These are phyloP conservation scores for Letharia columbiana DNA, from an alignment of 495 filamentous ascomycete species.

Conservation along the genomic window DNA sequence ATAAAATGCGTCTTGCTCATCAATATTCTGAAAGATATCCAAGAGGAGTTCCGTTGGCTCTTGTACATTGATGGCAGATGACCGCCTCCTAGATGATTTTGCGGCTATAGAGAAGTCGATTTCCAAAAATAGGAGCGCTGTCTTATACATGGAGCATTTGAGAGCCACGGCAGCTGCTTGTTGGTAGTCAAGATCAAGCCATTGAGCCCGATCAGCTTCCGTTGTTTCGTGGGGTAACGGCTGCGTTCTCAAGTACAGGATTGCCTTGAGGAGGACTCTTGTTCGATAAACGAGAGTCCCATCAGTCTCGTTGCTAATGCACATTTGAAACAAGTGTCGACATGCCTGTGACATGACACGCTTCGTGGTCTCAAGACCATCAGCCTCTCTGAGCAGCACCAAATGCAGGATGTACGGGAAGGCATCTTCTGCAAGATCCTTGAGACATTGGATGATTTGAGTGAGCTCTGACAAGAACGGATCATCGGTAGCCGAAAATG, in stretches of 20 bases:
- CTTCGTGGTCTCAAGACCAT: constrained; percentile 16
- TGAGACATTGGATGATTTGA: constrained; percentile 51
- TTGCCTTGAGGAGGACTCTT: constrained; percentile 60
- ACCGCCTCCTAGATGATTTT: constrained; percentile 57
- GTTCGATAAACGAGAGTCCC: constrained; percentile 40
- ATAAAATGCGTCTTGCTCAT: constrained; percentile 94
- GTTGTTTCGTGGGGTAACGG: constrained; percentile 64
- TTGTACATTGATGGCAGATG: constrained; percentile 50
- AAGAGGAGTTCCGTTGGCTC: constrained; percentile 61
- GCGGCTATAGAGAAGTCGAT: constrained; percentile 49
- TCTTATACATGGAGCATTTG: constrained; percentile 76
- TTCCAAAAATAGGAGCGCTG: constrained; percentile 76
- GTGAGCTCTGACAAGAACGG: constrained; percentile 58
- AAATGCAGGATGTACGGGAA: constrained; percentile 79
- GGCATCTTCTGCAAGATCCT: constrained; percentile 57
- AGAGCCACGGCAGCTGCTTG: constrained; percentile 68
- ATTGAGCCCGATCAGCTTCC: constrained; percentile 65
- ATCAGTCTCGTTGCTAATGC: constrained; percentile 17
- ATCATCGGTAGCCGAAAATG: constrained; percentile 49
- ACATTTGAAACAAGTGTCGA: constrained; percentile 14
- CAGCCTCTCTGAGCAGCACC: constrained; percentile 47
- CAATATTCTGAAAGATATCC: constrained; percentile 77
- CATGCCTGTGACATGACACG: constrained; percentile 34
- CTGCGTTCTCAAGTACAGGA: constrained; percentile 85
- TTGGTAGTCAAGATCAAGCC: constrained; percentile 76